These are phyloP conservation scores for Lichtheimia corymbifera DNA, from an alignment of 371 early-diverging fungal genomes.

Conservation along the genomic window DNA sequence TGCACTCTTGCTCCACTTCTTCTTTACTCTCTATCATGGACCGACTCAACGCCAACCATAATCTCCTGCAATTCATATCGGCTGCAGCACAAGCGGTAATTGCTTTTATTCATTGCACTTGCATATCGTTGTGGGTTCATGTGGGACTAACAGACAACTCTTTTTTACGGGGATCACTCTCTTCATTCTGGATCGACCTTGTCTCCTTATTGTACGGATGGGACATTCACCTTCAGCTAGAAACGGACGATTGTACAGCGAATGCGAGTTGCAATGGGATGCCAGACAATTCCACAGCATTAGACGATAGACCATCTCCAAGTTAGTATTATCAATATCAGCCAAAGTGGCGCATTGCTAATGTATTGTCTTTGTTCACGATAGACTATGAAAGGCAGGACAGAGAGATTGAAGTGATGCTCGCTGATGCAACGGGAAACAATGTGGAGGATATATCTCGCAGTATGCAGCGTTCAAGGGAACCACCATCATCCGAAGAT, in stretches of 20 bases:
- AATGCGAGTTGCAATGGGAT: too few relatives aligned
- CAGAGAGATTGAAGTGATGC: slow-evolving; percentile 20
- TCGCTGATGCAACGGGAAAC: slow-evolving; percentile 45
- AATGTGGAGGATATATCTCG: slow-evolving; percentile 1
- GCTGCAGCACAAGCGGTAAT: slow-evolving; percentile 53
- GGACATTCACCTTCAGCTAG: slow-evolving; percentile 7
- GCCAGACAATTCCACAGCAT: background rate
- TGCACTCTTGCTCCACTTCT: background rate
- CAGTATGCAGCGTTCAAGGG: too few relatives aligned
- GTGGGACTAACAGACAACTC: background rate
- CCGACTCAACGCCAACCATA: slow-evolving; percentile 26
- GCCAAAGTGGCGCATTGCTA: too few relatives aligned
- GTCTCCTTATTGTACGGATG: background rate
- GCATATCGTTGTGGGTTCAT: background rate
- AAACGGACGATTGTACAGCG: slow-evolving; percentile 14
- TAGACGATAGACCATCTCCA: background rate
- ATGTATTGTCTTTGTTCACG: too few relatives aligned
- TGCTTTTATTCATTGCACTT: background rate
- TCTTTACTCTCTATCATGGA: background rate
- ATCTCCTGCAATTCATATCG: slow-evolving; percentile 51
- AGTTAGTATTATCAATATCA: too few relatives aligned
- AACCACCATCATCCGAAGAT: too few relatives aligned
- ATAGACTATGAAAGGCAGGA: too few relatives aligned
- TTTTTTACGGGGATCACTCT: background rate
- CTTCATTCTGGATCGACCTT: slow-evolving; percentile 1